Evolutionary conservation across 441 rosid species (phyloP), one percentile per base, ranked within the genome.

Genomic region (Raphanus hybrid): DNA sequence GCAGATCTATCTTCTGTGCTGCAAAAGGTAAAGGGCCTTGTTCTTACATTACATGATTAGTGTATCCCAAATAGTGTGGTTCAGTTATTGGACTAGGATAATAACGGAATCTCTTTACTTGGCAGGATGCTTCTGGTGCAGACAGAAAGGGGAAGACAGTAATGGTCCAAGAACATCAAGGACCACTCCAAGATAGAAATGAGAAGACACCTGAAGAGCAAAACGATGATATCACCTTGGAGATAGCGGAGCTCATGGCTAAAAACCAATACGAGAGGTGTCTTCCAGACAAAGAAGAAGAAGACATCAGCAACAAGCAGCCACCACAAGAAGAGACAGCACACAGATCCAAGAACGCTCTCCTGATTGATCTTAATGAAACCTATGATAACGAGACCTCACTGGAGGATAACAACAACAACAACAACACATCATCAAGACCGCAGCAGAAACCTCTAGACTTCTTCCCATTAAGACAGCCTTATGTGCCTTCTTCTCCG

Each of bases 181-280:
- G 52, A 11, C 5, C 52, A 11, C 84, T 71, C 39, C 16, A 62
- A 37, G 75, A 81, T 71, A 78, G 58, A 80, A 82, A 82, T 70
- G 90, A 78, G 74, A 84, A 75, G 58, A 74, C 67, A 9, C 48
- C 87, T 75, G 98, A 78, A 73, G 81, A 93, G 70, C 90, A 76
- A 71, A 89, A 84, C 77, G 98, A 93, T 85, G 98, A 93, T 77
- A 88, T 89, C 75, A 93, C 98, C 16, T 48, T 48, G 54, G 54
- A 48, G 54, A 48, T 48, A 48, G 54, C 54, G 1, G 54, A 48
- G 54, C 54, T 48, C 54, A 48, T 48, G 54, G 54, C 54, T 5
- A 48, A 12, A 12, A 48, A 48, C 54, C 54, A 48, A 48, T 48
- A 48, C 54, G 54, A 48, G 54, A 48, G 54, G 16, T 48, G 54